Base-by-base conservation (phyloP, 768 basidiomycete genomes). In the Serendipita vermifera region DNA sequence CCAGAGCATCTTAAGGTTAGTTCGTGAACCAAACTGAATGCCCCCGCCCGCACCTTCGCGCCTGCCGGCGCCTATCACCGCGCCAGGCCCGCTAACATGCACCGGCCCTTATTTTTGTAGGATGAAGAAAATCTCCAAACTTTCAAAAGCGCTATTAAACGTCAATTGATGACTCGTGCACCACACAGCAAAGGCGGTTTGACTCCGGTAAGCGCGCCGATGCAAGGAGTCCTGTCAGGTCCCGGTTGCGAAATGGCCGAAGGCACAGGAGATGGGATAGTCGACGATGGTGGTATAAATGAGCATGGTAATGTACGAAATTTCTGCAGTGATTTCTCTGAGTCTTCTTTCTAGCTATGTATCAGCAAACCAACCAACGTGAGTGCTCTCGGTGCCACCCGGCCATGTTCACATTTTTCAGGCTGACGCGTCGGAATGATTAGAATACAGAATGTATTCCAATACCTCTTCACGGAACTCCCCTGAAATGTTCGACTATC, bases 71-170 rank as follows among this genome's bases (percentile, higher is more conserved):
- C n/a, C n/a, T n/a, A n/a, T n/a, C n/a, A n/a, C n/a, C n/a, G n/a
- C n/a, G n/a, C n/a, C n/a, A n/a, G n/a, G n/a, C n/a, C n/a, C n/a
- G n/a, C n/a, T n/a, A n/a, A n/a, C n/a, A n/a, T n/a, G n/a, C n/a
- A n/a, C n/a, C n/a, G n/a, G n/a, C n/a, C n/a, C n/a, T 7, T n/a
- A 5, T 20, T n/a, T 51, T 31, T 31, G 20, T 31, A 51, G 46
- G 46, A 51, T 51, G 46, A 51, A 29, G 46, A 51, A 51, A 51
- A 20, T 7, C 46, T 51, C 46, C 46, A 31, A 51, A 29, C n/a
- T 27, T 51, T 51, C 46, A 51, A 26, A 31, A 31, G 32, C 24
- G n/a, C 46, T 7, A 51, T 51, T 15, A 51, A 51, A n/a, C 20
- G 29, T 9, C 46, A 51, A 51, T 31, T 51, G n/a, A 51, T 51